Percentiles rank a stretch among this genome's conserved stretches.
These are phyloP conservation scores for Botrytis paeoniae DNA, from an alignment of 2,329 filamentous ascomycete species.

Conservation along the genomic window DNA sequence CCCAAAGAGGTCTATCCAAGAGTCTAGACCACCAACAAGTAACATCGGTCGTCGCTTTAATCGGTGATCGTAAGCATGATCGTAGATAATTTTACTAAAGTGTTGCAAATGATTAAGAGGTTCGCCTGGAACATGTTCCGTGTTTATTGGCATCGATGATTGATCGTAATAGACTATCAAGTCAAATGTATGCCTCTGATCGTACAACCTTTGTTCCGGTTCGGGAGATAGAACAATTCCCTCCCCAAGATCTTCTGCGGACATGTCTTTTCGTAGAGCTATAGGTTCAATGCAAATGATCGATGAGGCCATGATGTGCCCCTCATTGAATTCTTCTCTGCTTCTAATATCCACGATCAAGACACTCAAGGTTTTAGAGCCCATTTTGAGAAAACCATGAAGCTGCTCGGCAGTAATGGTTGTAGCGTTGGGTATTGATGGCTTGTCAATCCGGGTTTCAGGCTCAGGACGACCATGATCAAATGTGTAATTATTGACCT, in stretches of 20 bases:
- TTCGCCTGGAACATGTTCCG: constrained; percentile 41
- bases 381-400: constrained; percentile 62
- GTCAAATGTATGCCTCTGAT: constrained; percentile 71
- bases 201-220: constrained; percentile 74
- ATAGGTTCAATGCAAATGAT: constrained; percentile 91
- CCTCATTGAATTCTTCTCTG: constrained; percentile 77
- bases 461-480: constrained; percentile 13
- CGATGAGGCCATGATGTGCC: constrained; percentile 79
- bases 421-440: constrained; percentile 26
- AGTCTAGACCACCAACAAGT: constrained; percentile 76
- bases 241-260: constrained; percentile 60
- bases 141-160: constrained; percentile 43
- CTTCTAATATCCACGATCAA: constrained; percentile 83
- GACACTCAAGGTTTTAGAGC: constrained; percentile 55
- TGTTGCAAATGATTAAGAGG: constrained; percentile 60
- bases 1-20: constrained; percentile 84
- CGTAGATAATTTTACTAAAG: constrained; percentile 74
- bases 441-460: not conserved
- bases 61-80: constrained; percentile 78
- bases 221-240: constrained; percentile 68
- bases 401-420: constrained; percentile 58
- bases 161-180: constrained; percentile 90
- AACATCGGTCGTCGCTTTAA: constrained; percentile 72
- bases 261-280: constrained; percentile 64
- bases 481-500: constrained; percentile 19